These are phyloP conservation scores for Wallacemonas sp. DNA, from an alignment of 208 protist genomes.

Conservation along the genomic window DNA sequence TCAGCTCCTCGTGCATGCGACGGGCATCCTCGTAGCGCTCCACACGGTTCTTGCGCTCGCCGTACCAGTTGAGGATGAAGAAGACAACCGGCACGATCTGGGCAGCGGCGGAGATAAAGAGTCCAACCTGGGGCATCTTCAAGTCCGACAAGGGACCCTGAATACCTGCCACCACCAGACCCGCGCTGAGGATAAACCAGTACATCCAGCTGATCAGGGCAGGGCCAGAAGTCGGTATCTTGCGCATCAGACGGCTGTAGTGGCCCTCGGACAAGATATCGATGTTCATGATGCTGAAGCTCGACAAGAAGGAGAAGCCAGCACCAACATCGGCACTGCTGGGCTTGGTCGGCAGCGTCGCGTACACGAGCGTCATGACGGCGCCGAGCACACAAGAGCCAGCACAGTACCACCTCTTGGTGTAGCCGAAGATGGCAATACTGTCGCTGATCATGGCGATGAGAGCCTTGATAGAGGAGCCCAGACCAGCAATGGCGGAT, in stretches of 20 bases:
- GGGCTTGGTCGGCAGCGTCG: slow-evolving; percentile 37
- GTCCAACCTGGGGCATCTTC: slow-evolving; percentile 34
- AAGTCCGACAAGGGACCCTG: slow-evolving; percentile 52
- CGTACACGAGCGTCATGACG: slow-evolving; percentile 41
- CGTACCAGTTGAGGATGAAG: slow-evolving; percentile 69
- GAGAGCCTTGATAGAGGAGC: slow-evolving; percentile 45
- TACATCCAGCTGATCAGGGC: slow-evolving; percentile 63
- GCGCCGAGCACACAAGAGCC: slow-evolving; percentile 42
- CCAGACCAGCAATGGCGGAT: slow-evolving; percentile 28
- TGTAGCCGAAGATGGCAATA: slow-evolving; percentile 33
- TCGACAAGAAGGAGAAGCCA: slow-evolving; percentile 50
- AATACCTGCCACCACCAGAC: slow-evolving; percentile 39
- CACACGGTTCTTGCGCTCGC: slow-evolving; percentile 54
- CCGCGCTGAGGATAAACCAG: slow-evolving; percentile 45
- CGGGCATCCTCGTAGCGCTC: slow-evolving; percentile 47
- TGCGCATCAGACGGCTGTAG: slow-evolving; percentile 69
- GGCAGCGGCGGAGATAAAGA: slow-evolving; percentile 55
- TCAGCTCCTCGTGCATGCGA: slow-evolving; percentile 26
- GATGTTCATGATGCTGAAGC: slow-evolving; percentile 53
- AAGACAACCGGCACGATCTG: slow-evolving; percentile 51
- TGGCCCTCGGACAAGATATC: slow-evolving; percentile 75
- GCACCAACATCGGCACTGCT: slow-evolving; percentile 27
- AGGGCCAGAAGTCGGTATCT: slow-evolving; percentile 38
- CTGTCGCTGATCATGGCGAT: slow-evolving; percentile 37
- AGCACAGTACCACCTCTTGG: slow-evolving; percentile 36